A percentile compares a stretch with the other conserved stretches of the same genome.
These are phyloP conservation scores for Candida boidinii DNA, from an alignment of 805 yeast species.

Conservation along the genomic window DNA sequence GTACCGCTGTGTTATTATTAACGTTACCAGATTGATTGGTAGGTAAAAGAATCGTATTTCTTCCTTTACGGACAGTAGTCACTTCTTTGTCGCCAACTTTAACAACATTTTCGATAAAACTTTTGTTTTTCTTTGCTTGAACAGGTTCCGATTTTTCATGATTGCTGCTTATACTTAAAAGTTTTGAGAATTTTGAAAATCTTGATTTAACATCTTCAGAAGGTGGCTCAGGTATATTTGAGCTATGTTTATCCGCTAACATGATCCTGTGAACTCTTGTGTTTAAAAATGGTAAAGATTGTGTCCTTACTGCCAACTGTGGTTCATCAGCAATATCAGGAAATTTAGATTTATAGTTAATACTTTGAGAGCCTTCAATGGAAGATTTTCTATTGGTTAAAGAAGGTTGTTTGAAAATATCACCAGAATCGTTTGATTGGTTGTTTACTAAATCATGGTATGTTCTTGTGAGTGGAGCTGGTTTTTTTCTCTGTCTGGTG, in stretches of 20 bases:
- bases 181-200: slow-evolving; percentile 22
- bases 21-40: too few species aligned
- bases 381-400: too few species aligned
- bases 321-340: slow-evolving; percentile 11
- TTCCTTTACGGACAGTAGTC: slow-evolving; percentile 7
- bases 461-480: too few species aligned
- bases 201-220: slow-evolving; percentile 18
- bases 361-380: too few species aligned
- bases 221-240: slow-evolving; percentile 5
- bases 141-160: slow-evolving; percentile 14
- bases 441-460: too few species aligned
- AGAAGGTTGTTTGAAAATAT: too few species aligned
- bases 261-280: slow-evolving; percentile 24
- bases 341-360: too few species aligned
- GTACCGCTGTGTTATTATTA: not conserved
- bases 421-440: too few species aligned
- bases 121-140: slow-evolving; percentile 21
- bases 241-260: slow-evolving; percentile 18
- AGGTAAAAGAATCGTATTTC: too few species aligned
- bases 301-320: slow-evolving; percentile 25
- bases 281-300: slow-evolving; percentile 25
- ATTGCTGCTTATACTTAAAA: slow-evolving; percentile 3
- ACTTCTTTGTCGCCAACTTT: slow-evolving; percentile 20
- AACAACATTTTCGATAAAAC: slow-evolving; percentile 22
- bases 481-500: too few species aligned